A percentile compares a stretch with the other conserved stretches of the same genome.
phyloP scores from a whole-genome alignment of 73 alveolate genomes.

The Paramecium sexaurelia region DNA sequence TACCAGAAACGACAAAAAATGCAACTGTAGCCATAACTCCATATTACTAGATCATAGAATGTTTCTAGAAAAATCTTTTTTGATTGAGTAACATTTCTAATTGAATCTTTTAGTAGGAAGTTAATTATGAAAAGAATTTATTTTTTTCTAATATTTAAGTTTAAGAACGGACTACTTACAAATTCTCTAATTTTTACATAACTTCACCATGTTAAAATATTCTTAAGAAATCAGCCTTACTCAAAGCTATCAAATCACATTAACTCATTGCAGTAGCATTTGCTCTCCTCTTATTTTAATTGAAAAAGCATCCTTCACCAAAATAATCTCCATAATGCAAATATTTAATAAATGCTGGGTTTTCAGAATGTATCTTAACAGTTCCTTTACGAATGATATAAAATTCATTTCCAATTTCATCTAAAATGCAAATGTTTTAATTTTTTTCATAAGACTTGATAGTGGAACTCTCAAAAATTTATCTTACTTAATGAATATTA shows the following conservation, averaged over 20 bases:
- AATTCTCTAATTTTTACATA: conserved; percentile 6
- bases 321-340: conserved; percentile 62
- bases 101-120: not conserved
- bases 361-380: conserved; percentile 42
- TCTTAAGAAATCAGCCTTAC: conserved; percentile 43
- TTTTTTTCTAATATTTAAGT: not conserved
- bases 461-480: conserved; percentile 9
- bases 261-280: conserved; percentile 55
- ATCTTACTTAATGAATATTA: conserved; percentile 33
- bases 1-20: conserved; percentile 20
- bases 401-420: conserved; percentile 50
- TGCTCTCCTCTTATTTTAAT: conserved; percentile 33
- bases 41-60: not conserved
- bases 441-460: conserved; percentile 2
- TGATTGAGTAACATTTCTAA: not conserved
- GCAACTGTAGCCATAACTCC: conserved; percentile 9
- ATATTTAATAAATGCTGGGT: conserved; percentile 9
- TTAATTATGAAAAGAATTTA: conserved; percentile 3
- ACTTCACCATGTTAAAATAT: conserved; percentile 47
- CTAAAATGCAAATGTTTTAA: conserved; percentile 15
- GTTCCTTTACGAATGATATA: conserved; percentile 43
- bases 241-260: conserved; percentile 19
- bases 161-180: not conserved
- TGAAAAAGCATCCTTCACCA: conserved; percentile 61
- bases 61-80: not conserved